Evolutionary conservation across 176 grass and related monocot species (phyloP).

Genomic region (Musa troglodytarum): DNA sequence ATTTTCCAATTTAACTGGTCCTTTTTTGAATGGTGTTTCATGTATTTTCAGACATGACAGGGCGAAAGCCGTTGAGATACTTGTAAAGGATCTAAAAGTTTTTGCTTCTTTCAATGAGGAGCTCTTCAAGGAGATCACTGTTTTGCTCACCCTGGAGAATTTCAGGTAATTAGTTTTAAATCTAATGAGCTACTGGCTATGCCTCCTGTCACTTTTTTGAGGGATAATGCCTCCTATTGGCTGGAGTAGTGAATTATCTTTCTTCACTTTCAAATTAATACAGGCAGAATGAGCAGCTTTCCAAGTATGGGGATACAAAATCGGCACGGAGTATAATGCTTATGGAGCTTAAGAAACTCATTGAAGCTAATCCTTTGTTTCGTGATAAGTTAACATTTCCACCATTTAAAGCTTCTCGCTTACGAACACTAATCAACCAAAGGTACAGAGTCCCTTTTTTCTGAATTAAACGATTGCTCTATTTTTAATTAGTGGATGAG

Average conservation of each 20-base stretch:
- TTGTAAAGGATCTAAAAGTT: conserved; percentile 21
- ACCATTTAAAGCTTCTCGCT: conserved; percentile 14
- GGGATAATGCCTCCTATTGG: too few relatives aligned
- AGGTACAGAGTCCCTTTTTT: conserved; percentile 3
- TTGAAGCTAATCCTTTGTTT: conserved; percentile 25
- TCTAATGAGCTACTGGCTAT: neutral
- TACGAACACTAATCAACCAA: conserved; percentile 22
- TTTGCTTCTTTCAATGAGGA: conserved; percentile 27
- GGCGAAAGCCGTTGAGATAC: conserved; percentile 21
- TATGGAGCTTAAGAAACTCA: conserved; percentile 24
- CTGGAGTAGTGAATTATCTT: neutral
- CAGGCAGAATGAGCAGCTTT: conserved; percentile 24
- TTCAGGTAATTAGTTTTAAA: conserved; percentile 12
- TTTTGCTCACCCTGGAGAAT: conserved; percentile 17
- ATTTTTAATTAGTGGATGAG: neutral
- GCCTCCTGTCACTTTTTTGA: neutral
- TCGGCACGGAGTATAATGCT: conserved; percentile 23
- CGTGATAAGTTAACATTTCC: conserved; percentile 20
- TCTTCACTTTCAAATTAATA: conserved; percentile 8
- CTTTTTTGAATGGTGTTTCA: neutral
- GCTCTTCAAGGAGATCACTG: conserved; percentile 24
- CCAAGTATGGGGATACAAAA: conserved; percentile 25
- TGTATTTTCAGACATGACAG: conserved; percentile 10
- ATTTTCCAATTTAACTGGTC: neutral
- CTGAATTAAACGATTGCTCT: neutral